A percentile compares a stretch with the other conserved stretches of the same genome.
These are phyloP conservation scores for Litsea cubeba DNA, from an alignment of 164 flowering plant genomes.

Conservation along the genomic window DNA sequence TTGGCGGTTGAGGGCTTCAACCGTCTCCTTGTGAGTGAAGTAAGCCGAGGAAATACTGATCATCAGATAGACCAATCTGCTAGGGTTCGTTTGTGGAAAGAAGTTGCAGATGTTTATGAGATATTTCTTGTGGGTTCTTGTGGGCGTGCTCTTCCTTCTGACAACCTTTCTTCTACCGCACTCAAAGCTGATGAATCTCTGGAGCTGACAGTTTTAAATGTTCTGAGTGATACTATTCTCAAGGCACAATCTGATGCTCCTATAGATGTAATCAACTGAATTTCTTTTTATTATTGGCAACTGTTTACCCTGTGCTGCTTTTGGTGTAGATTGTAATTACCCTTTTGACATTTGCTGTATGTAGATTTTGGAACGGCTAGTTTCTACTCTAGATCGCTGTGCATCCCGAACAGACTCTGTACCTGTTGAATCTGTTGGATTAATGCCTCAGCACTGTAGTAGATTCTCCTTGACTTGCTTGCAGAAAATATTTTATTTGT, in stretches of 20 bases:
- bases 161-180: slow-evolving; percentile 41
- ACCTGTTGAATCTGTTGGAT: slow-evolving; percentile 84
- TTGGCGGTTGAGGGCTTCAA: slow-evolving; percentile 84
- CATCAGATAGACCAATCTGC: slow-evolving; percentile 35
- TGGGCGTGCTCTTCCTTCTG: slow-evolving; percentile 84
- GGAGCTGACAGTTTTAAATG: slow-evolving; percentile 66
- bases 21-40: slow-evolving; percentile 57
- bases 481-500: slow-evolving; percentile 75
- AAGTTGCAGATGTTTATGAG: slow-evolving; percentile 90
- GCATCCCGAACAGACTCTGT: slow-evolving; percentile 92
- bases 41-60: slow-evolving; percentile 24
- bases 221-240: slow-evolving; percentile 76
- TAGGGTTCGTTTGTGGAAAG: slow-evolving; percentile 84
- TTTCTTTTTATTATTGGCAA: neutral
- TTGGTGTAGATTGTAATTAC: neutral
- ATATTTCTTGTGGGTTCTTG: slow-evolving; percentile 88
- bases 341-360: neutral
- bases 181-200: slow-evolving; percentile 69
- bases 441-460: slow-evolving; percentile 87
- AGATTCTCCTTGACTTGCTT: slow-evolving; percentile 93
- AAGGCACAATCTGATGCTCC: slow-evolving; percentile 66
- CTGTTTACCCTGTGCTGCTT: neutral
- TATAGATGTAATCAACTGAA: slow-evolving; percentile 51
- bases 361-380: slow-evolving; percentile 71
- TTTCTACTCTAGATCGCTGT: slow-evolving; percentile 87